Evolutionary conservation across 306 rosid species (phyloP).

Genomic region (Arachis stenosperma): DNA sequence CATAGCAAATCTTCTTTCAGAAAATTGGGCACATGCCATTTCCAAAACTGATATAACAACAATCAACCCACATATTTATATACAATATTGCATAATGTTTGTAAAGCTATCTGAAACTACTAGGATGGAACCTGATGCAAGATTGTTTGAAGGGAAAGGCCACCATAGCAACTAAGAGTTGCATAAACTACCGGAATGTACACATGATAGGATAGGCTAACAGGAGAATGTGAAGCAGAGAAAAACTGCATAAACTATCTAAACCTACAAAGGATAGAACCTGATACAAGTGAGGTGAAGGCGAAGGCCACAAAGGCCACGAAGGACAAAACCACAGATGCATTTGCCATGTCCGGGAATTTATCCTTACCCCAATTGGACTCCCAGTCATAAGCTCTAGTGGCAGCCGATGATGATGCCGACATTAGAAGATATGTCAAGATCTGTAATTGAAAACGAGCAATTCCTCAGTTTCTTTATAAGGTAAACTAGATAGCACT

Average conservation of each 20-base stretch:
- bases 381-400: slow-evolving; percentile 79
- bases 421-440: slow-evolving; percentile 84
- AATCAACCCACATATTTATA: neutral
- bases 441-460: slow-evolving; percentile 53
- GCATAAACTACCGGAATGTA: no score
- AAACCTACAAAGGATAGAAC: slow-evolving; percentile 62
- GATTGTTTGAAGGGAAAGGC: no score
- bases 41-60: slow-evolving; percentile 19
- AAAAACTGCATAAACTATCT: slow-evolving; percentile 35
- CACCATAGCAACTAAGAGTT: no score
- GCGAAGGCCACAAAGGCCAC: slow-evolving; percentile 79
- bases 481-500: neutral
- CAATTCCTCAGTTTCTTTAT: slow-evolving; percentile 25
- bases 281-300: slow-evolving; percentile 68
- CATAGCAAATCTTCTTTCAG: slow-evolving; percentile 34
- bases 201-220: no score
- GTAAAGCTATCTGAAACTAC: no score
- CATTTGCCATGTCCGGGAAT: slow-evolving; percentile 76
- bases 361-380: slow-evolving; percentile 85
- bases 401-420: slow-evolving; percentile 86
- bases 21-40: slow-evolving; percentile 11
- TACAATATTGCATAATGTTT: no score
- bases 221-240: no score
- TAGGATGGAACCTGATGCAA: no score
- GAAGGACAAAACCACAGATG: slow-evolving; percentile 71